A percentile compares a stretch with the other conserved stretches of the same genome.
phyloP scores from a whole-genome alignment of 2,329 filamentous ascomycete species.

The Grosmannia serpens region DNA sequence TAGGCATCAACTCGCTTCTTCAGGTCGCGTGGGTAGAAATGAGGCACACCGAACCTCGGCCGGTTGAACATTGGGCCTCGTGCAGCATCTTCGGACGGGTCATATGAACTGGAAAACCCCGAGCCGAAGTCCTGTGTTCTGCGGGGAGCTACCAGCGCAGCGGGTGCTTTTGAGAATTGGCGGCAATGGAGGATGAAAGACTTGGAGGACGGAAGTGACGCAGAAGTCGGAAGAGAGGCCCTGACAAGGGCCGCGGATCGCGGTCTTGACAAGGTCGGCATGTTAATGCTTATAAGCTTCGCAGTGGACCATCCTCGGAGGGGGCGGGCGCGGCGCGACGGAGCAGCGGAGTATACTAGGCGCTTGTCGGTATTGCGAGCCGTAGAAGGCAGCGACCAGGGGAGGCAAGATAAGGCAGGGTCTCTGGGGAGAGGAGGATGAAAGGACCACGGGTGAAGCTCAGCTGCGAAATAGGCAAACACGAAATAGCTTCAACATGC shows the following conservation, averaged over 20 bases:
- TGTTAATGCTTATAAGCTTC: conserved; percentile 1
- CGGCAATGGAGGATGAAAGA: conserved; percentile 3
- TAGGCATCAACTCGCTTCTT: conserved; percentile 92
- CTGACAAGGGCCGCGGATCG: conserved; percentile 6
- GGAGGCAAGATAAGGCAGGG: background rate
- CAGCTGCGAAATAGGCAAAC: background rate
- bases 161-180: conserved; percentile 19
- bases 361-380: background rate
- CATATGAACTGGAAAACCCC: conserved; percentile 48
- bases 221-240: background rate
- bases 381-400: background rate
- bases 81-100: conserved; percentile 38
- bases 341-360: background rate
- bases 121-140: conserved; percentile 41
- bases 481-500: background rate
- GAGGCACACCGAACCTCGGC: conserved; percentile 44
- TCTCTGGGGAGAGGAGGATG: background rate
- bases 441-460: background rate
- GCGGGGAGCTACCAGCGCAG: conserved; percentile 20
- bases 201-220: background rate
- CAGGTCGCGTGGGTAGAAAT: conserved; percentile 56
- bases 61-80: conserved; percentile 51
- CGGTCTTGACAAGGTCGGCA: conserved; percentile 10
- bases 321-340: background rate
- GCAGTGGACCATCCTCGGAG: conserved; percentile 1